These are phyloP conservation scores for Venturia effusa DNA, from an alignment of 2,329 filamentous ascomycete species.

Conservation along the genomic window DNA sequence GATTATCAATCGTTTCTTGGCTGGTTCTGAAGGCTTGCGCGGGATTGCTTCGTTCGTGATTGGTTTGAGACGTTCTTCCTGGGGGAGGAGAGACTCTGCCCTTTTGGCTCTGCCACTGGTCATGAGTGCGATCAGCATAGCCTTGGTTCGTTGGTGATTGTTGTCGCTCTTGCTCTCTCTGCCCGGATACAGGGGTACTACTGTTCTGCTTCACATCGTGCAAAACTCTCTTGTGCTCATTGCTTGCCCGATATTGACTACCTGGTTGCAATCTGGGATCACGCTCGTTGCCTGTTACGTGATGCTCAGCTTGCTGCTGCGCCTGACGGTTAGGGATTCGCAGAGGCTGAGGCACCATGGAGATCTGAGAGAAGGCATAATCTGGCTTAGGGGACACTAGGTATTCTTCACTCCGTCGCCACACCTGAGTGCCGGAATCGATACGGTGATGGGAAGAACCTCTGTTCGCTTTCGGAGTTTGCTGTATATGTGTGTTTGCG, in stretches of 20 bases:
- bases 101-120: background rate
- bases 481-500: background rate
- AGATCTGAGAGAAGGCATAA: background rate
- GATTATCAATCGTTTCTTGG: background rate
- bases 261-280: background rate
- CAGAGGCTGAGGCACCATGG: background rate
- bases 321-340: background rate
- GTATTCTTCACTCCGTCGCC: background rate
- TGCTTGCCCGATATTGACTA: background rate
- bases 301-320: background rate
- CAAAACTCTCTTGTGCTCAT: background rate
- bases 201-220: background rate
- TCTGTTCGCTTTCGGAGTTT: background rate
- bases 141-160: background rate
- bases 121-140: background rate
- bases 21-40: background rate
- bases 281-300: background rate
- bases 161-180: background rate
- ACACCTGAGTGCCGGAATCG: background rate
- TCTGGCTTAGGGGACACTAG: background rate
- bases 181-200: background rate
- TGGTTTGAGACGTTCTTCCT: background rate
- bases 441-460: background rate
- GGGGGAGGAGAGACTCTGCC: background rate
- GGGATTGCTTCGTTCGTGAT: background rate